These are phyloP conservation scores for Oryza longistaminata DNA, from an alignment of 176 grass and related monocot genomes.

Conservation along the genomic window DNA sequence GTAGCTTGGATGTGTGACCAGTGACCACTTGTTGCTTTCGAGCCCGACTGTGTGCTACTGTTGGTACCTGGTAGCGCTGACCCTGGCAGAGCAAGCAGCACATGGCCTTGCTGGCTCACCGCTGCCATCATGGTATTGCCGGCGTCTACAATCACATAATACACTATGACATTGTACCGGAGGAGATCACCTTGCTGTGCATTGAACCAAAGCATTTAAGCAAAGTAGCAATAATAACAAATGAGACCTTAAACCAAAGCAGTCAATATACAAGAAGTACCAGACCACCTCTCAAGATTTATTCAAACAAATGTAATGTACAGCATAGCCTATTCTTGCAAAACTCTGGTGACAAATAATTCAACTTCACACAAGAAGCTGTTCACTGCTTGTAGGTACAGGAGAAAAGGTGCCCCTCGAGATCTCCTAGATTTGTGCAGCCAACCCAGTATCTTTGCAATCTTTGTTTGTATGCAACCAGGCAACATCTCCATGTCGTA, in stretches of 20 bases:
- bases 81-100: not conserved
- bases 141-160: not conserved
- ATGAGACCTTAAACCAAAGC: slow-evolving; percentile 4
- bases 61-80: not conserved
- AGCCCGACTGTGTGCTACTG: not conserved
- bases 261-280: not conserved
- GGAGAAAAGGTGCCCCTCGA: not conserved
- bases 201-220: not conserved
- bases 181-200: not conserved
- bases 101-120: not conserved
- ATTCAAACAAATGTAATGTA: slow-evolving; percentile 2
- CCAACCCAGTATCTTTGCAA: not conserved
- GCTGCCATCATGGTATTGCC: too few species aligned
- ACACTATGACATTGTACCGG: not conserved
- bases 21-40: not conserved
- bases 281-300: not conserved
- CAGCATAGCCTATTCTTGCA: slow-evolving; percentile 5
- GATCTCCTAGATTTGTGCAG: slow-evolving; percentile 30
- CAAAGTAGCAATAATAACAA: not conserved
- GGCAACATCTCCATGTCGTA: slow-evolving; percentile 25
- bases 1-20: not conserved
- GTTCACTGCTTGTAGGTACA: not conserved
- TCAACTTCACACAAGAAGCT: slow-evolving; percentile 9
- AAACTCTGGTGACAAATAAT: slow-evolving; percentile 21
- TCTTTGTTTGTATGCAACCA: slow-evolving; percentile 29